Evolutionary conservation across 2,329 filamentous ascomycete genomes (phyloP).

Genomic region (Penicillium sp.): DNA sequence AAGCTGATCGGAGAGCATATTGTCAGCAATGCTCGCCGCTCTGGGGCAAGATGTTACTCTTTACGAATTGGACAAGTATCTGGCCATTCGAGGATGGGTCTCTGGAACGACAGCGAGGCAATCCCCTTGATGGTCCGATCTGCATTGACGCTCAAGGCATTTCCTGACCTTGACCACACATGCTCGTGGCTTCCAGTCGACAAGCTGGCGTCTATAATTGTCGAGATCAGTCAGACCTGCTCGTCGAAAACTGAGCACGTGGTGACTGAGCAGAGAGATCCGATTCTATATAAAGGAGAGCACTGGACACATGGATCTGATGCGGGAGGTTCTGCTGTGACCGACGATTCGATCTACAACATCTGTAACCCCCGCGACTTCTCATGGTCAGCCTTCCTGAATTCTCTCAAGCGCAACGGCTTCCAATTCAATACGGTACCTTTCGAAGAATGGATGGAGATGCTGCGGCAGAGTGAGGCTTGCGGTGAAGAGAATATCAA

Average conservation of each 20-base stretch:
- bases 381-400: conserved; percentile 31
- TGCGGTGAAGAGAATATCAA: conserved; percentile 25
- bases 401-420: conserved; percentile 23
- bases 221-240: conserved; percentile 22
- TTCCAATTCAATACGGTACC: conserved; percentile 32
- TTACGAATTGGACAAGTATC: conserved; percentile 33
- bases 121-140: conserved; percentile 29
- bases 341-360: conserved; percentile 27
- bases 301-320: no score
- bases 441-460: conserved; percentile 30
- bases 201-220: conserved; percentile 20
- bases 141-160: conserved; percentile 20
- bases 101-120: conserved; percentile 33
- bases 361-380: conserved; percentile 28
- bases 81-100: conserved; percentile 27
- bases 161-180: conserved; percentile 20
- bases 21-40: conserved; percentile 21
- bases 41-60: conserved; percentile 23
- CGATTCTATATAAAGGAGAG: no score
- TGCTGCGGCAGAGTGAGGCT: conserved; percentile 25
- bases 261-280: no score
- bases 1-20: conserved; percentile 30
- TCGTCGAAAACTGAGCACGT: background rate
- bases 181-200: conserved; percentile 33
- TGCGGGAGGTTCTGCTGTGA: background rate